Evolutionary conservation across 1,139 yeast species (phyloP).

Genomic region (Groenewaldozyma auringiensis): DNA sequence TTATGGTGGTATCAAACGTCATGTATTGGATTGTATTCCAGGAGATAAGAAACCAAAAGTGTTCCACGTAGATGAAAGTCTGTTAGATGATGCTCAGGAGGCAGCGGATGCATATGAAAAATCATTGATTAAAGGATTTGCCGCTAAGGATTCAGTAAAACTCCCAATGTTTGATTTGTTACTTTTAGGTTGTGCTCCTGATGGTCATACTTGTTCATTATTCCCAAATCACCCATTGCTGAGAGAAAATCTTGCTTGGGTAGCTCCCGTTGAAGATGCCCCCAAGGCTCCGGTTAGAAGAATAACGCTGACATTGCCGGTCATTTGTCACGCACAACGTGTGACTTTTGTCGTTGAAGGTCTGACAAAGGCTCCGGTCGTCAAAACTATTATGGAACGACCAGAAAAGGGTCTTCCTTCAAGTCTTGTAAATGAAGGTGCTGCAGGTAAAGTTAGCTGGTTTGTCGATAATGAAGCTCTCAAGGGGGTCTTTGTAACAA

Average conservation of each 20-base stretch:
- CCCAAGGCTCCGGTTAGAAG: slow-evolving; percentile 86
- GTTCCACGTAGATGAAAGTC: slow-evolving; percentile 71
- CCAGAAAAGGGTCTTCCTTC: slow-evolving; percentile 96
- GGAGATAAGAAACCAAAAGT: slow-evolving; percentile 54
- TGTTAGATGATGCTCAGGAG: slow-evolving; percentile 81
- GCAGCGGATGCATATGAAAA: slow-evolving; percentile 93
- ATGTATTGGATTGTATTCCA: slow-evolving; percentile 63
- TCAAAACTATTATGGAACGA: slow-evolving; percentile 90
- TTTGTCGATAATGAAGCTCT: slow-evolving; percentile 95
- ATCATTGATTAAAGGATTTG: slow-evolving; percentile 76
- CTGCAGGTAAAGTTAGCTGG: slow-evolving; percentile 96
- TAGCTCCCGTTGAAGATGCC: slow-evolving; percentile 85
- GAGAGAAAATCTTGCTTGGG: slow-evolving; percentile 93
- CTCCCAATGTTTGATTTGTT: slow-evolving; percentile 89
- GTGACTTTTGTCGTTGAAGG: slow-evolving; percentile 95
- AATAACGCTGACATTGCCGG: slow-evolving; percentile 89
- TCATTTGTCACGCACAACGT: slow-evolving; percentile 86
- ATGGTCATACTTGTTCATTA: slow-evolving; percentile 93
- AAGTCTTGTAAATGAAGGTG: slow-evolving; percentile 88
- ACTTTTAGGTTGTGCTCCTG: slow-evolving; percentile 95
- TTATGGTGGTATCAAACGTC: slow-evolving; percentile 80
- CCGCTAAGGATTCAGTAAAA: slow-evolving; percentile 93
- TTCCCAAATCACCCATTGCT: slow-evolving; percentile 88
- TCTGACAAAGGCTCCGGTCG: slow-evolving; percentile 87
- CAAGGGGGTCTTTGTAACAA: slow-evolving; percentile 69